Evolutionary conservation across 2,329 filamentous ascomycete species (phyloP).

Genomic region (Beauveria scarabaeidicola): DNA sequence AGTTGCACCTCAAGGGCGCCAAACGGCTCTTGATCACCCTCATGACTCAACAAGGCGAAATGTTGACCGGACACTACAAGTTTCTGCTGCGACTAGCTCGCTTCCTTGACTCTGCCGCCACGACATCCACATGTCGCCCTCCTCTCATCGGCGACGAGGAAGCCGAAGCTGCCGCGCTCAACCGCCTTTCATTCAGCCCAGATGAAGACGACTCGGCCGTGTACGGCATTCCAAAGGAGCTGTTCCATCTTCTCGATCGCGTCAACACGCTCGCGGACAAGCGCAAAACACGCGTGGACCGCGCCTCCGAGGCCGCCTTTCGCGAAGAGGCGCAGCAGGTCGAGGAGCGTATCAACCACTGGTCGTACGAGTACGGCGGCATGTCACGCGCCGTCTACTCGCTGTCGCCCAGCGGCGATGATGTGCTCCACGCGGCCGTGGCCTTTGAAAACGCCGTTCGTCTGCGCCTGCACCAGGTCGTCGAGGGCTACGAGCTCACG

Average conservation of each 20-base stretch:
- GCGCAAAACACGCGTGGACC: constrained; percentile 23
- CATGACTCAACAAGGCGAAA: constrained; percentile 22
- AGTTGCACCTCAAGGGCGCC: constrained; percentile 34
- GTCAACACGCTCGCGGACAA: constrained; percentile 26
- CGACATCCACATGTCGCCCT: constrained; percentile 25
- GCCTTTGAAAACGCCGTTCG: constrained; percentile 34
- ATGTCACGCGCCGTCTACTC: constrained; percentile 19
- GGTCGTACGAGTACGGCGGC: constrained; percentile 25
- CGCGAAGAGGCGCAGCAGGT: constrained; percentile 22
- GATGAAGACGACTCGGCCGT: constrained; percentile 26
- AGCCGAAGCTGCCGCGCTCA: constrained; percentile 20
- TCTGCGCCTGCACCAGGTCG: constrained; percentile 33
- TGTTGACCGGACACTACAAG: constrained; percentile 29
- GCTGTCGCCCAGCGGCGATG: constrained; percentile 17
- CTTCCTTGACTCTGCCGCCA: constrained; percentile 27
- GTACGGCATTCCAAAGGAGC: constrained; percentile 28
- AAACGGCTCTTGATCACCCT: constrained; percentile 28
- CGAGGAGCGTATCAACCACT: constrained; percentile 28
- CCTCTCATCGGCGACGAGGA: constrained; percentile 26
- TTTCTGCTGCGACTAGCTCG: constrained; percentile 26
- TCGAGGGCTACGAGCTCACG: constrained; percentile 30
- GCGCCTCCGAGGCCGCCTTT: constrained; percentile 23
- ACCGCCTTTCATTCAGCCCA: constrained; percentile 18
- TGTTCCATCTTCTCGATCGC: constrained; percentile 26
- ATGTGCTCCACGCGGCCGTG: constrained; percentile 26